Evolutionary conservation across 2,329 filamentous ascomycete species (phyloP).

Genomic region (Tolypocladium ophioglossoides): DNA sequence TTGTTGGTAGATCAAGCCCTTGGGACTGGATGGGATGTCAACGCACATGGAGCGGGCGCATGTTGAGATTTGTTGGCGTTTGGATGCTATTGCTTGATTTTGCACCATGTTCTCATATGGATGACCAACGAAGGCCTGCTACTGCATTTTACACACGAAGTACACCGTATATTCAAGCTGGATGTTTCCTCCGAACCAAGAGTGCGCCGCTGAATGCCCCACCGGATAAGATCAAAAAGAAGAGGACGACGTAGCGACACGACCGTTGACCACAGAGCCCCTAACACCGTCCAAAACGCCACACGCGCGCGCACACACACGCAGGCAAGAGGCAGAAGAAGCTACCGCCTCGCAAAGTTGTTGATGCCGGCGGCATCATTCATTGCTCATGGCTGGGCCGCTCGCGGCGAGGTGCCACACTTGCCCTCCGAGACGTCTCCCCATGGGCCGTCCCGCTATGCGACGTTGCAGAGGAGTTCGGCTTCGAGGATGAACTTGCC

Average conservation of each 20-base stretch:
- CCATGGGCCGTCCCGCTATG: slow-evolving; percentile 7
- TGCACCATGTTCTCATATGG: background rate
- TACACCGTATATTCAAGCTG: background rate
- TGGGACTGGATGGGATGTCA: background rate
- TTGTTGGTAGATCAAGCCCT: background rate
- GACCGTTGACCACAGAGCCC: background rate
- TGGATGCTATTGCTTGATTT: background rate
- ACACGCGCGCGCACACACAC: background rate
- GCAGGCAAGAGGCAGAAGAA: background rate
- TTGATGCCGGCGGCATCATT: background rate
- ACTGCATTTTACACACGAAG: background rate
- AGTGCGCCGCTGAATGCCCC: background rate
- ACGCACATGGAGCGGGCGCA: background rate
- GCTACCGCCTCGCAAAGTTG: background rate
- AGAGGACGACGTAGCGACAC: background rate
- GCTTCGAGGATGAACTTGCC: slow-evolving; percentile 95
- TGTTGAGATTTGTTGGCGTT: background rate
- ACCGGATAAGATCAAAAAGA: background rate
- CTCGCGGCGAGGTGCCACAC: background rate
- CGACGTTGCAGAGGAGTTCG: slow-evolving; percentile 75
- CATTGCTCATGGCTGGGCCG: background rate
- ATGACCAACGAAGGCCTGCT: background rate
- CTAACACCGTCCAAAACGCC: background rate
- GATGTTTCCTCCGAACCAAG: background rate
- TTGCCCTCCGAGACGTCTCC: background rate